Base-by-base conservation (phyloP, 176 grass and related monocot species). In the Ananas comosus region DNA sequence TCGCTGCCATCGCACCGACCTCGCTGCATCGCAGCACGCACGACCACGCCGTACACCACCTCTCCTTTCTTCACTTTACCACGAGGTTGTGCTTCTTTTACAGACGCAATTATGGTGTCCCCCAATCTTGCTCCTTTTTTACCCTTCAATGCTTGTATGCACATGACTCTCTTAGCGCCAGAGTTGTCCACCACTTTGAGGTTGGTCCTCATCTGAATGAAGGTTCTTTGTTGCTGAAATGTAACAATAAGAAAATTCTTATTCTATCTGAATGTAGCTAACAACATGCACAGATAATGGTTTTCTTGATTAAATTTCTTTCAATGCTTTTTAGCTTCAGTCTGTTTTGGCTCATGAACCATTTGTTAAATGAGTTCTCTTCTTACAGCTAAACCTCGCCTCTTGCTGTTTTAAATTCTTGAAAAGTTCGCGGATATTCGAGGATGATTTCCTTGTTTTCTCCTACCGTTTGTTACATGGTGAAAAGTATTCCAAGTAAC, bases 61-160 rank as follows among this genome's bases (percentile, higher is more conserved):
- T 97, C 94, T 68, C 94, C 94, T 72, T 97, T 97, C 87, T 97
- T 97, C 10, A 97, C 94, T 78, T 97, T 97, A 56, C 94, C 89
- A 29, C 82, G 81, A 51, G 94, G 94, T 9, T 93, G 84, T 2
- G 94, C 94, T 74, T 97, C 94, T 82, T 97, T 97, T 24, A 97
- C 89, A 49, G 94, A 97, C 27, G 79, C 89, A 21, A 97, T 86
- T 53, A 92, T 90, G 17, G 57, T 92, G 80, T 93, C 94, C 3
- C 94, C 94, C 3, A 99, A 72, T 51, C 86, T 86, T 2, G 94
- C 94, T 59, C 94, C 89, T 69, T 80, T 88, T 80, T 81, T 90
- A 51, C 89, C 84, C 75, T 88, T 83, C 74, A 93, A 66, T 16
- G 89, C 70, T 75, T 93, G 89, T 53, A 93, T 99, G 77, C 94